Base-by-base conservation (phyloP, 1,139 yeast species). In the Suhomyces bokatorum region DNA sequence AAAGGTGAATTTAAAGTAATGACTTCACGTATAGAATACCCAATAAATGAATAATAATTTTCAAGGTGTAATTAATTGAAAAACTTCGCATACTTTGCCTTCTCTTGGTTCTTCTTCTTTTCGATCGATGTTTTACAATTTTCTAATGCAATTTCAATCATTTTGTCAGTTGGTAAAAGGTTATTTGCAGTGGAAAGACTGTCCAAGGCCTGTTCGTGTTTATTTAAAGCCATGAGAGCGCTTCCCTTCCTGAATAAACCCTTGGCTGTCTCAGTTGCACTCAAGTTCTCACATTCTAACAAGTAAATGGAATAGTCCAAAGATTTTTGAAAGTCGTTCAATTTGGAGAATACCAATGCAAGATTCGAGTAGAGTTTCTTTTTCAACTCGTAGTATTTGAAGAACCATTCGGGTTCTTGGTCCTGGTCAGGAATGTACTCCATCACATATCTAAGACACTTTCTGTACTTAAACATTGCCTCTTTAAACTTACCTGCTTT, bases 361-460 rank as follows among this genome's bases (percentile, higher is more conserved):
- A 85, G 51, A 55, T 86, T 86, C 50, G 85, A 66, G 53, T 80
- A 85, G 1, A 84, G 47, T 49, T 83, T 82, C 62, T 75, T 80
- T 61, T 85, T 85, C 56, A 85, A 60, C 0, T 72, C 78, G 33
- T 66, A 55, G 55, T 82, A 86, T 53, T 78, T 76, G 2, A 50
- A 51, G 53, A 64, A 74, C 66, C 76, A 70, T 31, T 77, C 79
- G 8, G 80, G 77, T 49, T 83, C 85, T 32, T 83, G 79, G 38
- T 83, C 90, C 32, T 66, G 66, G 55, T 85, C 95, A 0, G 95
- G 95, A 14, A 83, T 71, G 53, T 75, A 80, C 59, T 85, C 93
- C 73, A 82, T 81, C 27, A 83, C 76, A 53, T 85, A 86, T 46
- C 88, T 67, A 42, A 85, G 62, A 16, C 88, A 73, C 59, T 86